Evolutionary conservation across 2,329 filamentous ascomycete species (phyloP).

Genomic region (Fusarium citri): DNA sequence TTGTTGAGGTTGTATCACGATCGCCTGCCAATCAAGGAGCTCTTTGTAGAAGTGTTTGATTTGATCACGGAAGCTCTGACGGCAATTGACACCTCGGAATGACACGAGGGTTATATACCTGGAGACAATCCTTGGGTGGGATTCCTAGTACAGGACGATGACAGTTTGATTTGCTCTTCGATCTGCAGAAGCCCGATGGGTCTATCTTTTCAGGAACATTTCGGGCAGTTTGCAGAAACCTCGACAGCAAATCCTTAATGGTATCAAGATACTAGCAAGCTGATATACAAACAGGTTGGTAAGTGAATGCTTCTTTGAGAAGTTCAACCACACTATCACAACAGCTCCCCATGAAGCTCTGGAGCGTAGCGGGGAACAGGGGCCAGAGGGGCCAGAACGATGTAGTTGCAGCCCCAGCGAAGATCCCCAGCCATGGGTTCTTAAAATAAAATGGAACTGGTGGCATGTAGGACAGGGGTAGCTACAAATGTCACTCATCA

Average conservation of each 20-base stretch:
- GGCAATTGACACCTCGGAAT: neutral
- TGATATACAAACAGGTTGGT: neutral
- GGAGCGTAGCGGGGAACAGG: neutral
- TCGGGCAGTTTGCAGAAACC: neutral
- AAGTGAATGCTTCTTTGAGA: neutral
- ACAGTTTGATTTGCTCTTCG: neutral
- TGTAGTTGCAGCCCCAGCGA: slow-evolving; percentile 4
- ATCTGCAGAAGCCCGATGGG: neutral
- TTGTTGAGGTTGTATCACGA: slow-evolving; percentile 8
- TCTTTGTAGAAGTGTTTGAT: neutral
- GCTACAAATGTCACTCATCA: neutral
- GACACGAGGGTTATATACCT: neutral
- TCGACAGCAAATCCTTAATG: neutral
- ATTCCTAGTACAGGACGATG: neutral
- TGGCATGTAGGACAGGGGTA: neutral
- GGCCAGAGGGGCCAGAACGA: neutral
- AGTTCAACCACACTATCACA: neutral
- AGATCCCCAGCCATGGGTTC: slow-evolving; percentile 12
- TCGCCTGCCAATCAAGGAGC: slow-evolving; percentile 20
- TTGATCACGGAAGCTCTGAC: neutral
- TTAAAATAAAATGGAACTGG: slow-evolving; percentile 17
- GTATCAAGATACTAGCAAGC: neutral
- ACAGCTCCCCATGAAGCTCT: neutral
- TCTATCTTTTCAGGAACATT: neutral
- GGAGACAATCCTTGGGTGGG: neutral